Base-by-base conservation (phyloP, 371 early-diverging fungal species). In the Lichtheimia hyalospora region DNA sequence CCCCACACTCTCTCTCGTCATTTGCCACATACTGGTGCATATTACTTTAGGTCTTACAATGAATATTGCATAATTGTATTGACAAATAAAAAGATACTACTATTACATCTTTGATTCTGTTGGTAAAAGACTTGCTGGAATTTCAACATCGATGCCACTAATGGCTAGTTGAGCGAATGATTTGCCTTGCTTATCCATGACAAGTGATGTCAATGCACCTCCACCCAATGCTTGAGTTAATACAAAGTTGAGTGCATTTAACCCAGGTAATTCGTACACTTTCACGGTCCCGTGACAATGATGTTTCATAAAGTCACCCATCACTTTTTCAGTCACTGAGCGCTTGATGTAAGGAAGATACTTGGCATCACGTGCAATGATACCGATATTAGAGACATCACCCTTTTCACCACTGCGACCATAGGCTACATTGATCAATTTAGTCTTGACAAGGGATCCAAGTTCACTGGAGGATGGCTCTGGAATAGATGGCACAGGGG, bases 391-490 rank as follows among this genome's bases (percentile, higher is more conserved):
- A 62, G 82, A 78, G 3, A 85, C 81, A 61, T 90, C 88, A 15
- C 90, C 90, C 63, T 90, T 90, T 64, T 90, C 90, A 14, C 90
- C 90, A 61, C 88, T 88, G 18, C 90, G 77, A 3, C 84, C 90
- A 68, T 80, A 84, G 18, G 87, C 87, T 15, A 90, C 61, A n/a
- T 79, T 71, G 54, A 90, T 82, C 44, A 90, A 69, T 3, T 77
- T 80, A 1, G 75, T 70, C 60, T 81, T 78, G 15, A 67, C 60
- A n/a, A 71, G 60, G 2, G 60, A 57, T 20, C 16, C 21, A 15
- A 8, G 14, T 18, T 21, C 48, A 20, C 58, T 42, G 5, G 53
- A 43, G 8, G 73, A 52, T 14, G 74, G 74, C 1, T 75, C 61
- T 21, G 73, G 63, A 24, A 65, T 60, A 8, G 53, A 5, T 14